phyloP scores from a whole-genome alignment of 805 yeast species.

The Hanseniaspora pseudoguilliermondii region DNA sequence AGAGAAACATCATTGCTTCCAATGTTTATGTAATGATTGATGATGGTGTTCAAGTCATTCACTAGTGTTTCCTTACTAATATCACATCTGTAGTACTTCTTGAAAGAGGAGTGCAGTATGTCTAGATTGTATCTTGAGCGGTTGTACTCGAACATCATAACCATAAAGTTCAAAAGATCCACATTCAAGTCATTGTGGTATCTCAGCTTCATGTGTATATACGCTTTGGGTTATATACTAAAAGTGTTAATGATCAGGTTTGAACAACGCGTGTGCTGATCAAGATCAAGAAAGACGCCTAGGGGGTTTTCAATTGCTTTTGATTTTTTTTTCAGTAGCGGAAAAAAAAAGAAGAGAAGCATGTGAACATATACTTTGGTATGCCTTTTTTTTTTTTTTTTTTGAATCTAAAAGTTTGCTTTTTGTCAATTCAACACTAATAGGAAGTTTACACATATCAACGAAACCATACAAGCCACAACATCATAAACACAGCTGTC shows the following conservation, averaged over 20 bases:
- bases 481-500: too few species aligned
- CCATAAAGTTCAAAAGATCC: not conserved
- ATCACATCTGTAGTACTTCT: not conserved
- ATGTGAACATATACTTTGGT: too few species aligned
- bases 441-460: too few species aligned
- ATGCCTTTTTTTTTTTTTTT: not conserved
- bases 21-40: conserved; percentile 1
- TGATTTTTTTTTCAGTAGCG: not conserved
- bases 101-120: not conserved
- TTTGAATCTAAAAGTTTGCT: too few species aligned
- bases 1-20: not conserved
- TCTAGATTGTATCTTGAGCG: conserved; percentile 4
- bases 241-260: not conserved
- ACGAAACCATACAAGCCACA: too few species aligned
- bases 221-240: not conserved
- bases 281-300: not conserved
- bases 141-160: not conserved
- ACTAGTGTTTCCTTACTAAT: not conserved
- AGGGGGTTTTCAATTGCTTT: not conserved
- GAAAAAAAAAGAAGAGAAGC: too few species aligned
- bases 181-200: conserved; percentile 8
- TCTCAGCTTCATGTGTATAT: not conserved
- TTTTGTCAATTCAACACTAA: not conserved
- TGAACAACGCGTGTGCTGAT: not conserved
- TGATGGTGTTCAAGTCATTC: not conserved